Percentiles rank a stretch among this genome's conserved stretches.
Evolutionary conservation across 768 basidiomycete genomes (phyloP).

Genomic region (Lactarius pseudohatsudake): DNA sequence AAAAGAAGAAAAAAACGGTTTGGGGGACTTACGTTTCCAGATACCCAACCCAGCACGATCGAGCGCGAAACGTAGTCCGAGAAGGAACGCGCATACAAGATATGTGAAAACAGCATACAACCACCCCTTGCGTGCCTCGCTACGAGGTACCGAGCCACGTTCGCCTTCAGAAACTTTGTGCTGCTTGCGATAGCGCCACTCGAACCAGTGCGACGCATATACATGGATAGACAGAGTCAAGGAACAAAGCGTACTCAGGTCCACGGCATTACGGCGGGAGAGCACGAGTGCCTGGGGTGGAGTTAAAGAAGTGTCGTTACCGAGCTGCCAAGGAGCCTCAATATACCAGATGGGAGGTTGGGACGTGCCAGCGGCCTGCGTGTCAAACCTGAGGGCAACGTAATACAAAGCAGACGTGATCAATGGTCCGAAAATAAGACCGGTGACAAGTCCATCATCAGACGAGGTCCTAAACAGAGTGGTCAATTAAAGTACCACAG

Average conservation of each 20-base stretch:
- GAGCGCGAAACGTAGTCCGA: constrained; percentile 52
- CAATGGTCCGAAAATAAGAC: constrained; percentile 79
- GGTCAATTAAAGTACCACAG: constrained; percentile 16
- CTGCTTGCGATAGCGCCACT: constrained; percentile 48
- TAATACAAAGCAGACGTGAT: constrained; percentile 69
- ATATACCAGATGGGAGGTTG: constrained; percentile 73
- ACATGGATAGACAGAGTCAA: constrained; percentile 79
- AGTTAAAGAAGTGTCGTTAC: constrained; percentile 43
- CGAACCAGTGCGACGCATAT: constrained; percentile 73
- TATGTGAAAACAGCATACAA: constrained; percentile 67
- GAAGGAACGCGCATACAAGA: constrained; percentile 48
- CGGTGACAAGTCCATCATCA: constrained; percentile 86
- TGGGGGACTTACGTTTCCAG: constrained; percentile 60
- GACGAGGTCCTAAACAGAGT: constrained; percentile 56
- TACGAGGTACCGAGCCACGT: constrained; percentile 73
- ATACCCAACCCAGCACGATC: constrained; percentile 46
- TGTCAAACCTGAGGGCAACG: constrained; percentile 43
- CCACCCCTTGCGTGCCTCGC: constrained; percentile 60
- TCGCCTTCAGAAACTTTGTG: constrained; percentile 59
- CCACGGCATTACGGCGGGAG: constrained; percentile 74
- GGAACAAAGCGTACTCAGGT: constrained; percentile 79
- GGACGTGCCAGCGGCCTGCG: constrained; percentile 29
- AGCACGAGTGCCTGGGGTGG: constrained; percentile 56
- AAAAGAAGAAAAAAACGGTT: neutral
- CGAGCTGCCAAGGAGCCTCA: constrained; percentile 63